Percentiles rank a stretch among this genome's conserved stretches.
Conservation (phyloP, 768 basidiomycete genomes). For the Russula olivacea region DNA sequence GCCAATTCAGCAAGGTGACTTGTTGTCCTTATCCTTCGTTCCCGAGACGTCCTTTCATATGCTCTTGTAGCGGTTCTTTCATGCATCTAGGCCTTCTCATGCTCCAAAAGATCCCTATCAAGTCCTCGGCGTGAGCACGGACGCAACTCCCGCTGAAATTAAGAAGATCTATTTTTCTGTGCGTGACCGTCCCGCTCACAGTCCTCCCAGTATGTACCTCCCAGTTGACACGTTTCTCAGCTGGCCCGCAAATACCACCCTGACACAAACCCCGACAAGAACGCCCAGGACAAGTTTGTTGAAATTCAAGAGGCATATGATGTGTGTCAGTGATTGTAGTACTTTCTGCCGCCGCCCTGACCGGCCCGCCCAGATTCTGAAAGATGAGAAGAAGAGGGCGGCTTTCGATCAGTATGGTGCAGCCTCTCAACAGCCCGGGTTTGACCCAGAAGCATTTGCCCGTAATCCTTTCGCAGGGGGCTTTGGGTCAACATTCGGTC, state of each 20-base stretch:
- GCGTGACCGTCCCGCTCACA: slow-evolving; percentile 31
- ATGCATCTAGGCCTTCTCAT: slow-evolving; percentile 51
- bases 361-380: slow-evolving; percentile 57
- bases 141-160: slow-evolving; percentile 81
- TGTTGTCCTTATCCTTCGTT: not conserved
- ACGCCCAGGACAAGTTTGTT: slow-evolving; percentile 85
- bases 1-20: slow-evolving; percentile 21
- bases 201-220: slow-evolving; percentile 12
- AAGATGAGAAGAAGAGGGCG: slow-evolving; percentile 90
- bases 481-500: slow-evolving; percentile 56
- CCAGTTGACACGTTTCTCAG: slow-evolving; percentile 40
- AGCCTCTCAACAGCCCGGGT: slow-evolving; percentile 89
- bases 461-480: slow-evolving; percentile 22
- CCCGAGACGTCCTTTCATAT: slow-evolving; percentile 9
- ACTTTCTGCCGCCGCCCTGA: slow-evolving; percentile 5
- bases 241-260: slow-evolving; percentile 98
- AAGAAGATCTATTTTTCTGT: slow-evolving; percentile 98
- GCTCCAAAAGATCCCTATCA: slow-evolving; percentile 82
- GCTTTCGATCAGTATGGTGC: slow-evolving; percentile 90
- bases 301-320: slow-evolving; percentile 98
- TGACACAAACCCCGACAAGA: slow-evolving; percentile 91
- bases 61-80: slow-evolving; percentile 59
- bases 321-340: slow-evolving; percentile 42
- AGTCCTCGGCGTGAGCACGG: slow-evolving; percentile 81
- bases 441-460: slow-evolving; percentile 81